Conservation (phyloP, 768 basidiomycete species). For the Auricularia cornea region DNA sequence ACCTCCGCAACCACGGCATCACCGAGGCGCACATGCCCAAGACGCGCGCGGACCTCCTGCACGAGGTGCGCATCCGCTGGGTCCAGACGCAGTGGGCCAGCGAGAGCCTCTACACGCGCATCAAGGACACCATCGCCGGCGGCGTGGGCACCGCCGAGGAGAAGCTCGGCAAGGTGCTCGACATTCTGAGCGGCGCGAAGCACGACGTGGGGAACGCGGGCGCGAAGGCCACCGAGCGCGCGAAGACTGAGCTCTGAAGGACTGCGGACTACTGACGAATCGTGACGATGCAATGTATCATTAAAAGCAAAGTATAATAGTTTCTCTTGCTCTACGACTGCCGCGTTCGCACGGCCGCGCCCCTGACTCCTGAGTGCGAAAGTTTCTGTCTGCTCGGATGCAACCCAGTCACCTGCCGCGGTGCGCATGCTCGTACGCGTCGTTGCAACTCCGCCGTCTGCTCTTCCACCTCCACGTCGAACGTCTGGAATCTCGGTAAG, state of each 20-base stretch:
- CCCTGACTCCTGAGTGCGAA: no score
- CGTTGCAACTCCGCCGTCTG: no score
- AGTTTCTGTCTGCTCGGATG: no score
- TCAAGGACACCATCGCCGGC: constrained; percentile 57
- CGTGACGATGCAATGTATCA: no score
- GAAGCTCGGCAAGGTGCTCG: constrained; percentile 43
- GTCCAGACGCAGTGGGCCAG: constrained; percentile 53
- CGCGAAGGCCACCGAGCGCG: constrained; percentile 16
- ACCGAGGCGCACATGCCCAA: constrained; percentile 60
- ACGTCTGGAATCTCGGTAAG: no score
- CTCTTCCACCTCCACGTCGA: no score
- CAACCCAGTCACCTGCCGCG: no score
- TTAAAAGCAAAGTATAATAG: no score
- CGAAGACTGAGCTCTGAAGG: not conserved
- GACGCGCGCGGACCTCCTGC: constrained; percentile 67
- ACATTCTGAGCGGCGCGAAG: constrained; percentile 34
- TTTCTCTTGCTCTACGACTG: no score
- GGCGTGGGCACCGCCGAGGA: constrained; percentile 73
- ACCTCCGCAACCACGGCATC: constrained; percentile 69
- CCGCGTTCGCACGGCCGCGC: no score
- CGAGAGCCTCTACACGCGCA: constrained; percentile 47
- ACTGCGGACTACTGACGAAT: not conserved
- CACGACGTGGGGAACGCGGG: constrained; percentile 13
- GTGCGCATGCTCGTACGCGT: no score
- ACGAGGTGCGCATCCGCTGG: constrained; percentile 75